Evolutionary conservation across 345 rosid species (phyloP).

Genomic region (Mangifera indica): DNA sequence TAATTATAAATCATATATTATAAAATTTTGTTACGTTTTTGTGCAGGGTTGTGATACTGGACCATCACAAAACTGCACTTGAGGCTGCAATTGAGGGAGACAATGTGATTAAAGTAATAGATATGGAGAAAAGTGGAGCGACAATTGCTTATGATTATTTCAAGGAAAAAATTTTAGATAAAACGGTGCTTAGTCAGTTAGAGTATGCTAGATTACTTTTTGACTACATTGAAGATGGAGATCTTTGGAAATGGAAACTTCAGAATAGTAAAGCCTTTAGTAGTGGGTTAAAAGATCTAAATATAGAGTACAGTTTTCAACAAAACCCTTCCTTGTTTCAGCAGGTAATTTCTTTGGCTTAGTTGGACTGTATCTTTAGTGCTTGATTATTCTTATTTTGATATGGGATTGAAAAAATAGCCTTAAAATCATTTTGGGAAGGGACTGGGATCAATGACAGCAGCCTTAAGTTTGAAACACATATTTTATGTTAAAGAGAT

Average conservation of each 20-base stretch:
- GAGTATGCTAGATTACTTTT: constrained; percentile 48
- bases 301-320: constrained; percentile 44
- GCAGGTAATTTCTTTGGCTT: constrained; percentile 34
- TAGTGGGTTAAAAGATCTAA: constrained; percentile 63
- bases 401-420: background rate
- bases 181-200: constrained; percentile 28
- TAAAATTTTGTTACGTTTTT: background rate
- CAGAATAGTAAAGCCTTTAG: constrained; percentile 67
- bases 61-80: constrained; percentile 71
- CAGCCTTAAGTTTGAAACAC: background rate
- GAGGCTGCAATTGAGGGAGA: constrained; percentile 40
- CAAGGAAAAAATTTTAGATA: constrained; percentile 39
- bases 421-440: background rate
- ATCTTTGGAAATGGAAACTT: constrained; percentile 74
- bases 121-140: constrained; percentile 71
- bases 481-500: no score
- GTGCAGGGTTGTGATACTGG: constrained; percentile 49
- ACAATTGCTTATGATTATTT: constrained; percentile 77
- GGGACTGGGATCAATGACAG: background rate
- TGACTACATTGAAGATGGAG: constrained; percentile 71
- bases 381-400: background rate
- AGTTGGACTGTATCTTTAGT: background rate
- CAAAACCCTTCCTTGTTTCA: constrained; percentile 55
- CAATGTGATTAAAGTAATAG: constrained; percentile 55
- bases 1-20: no score